Percentiles rank a stretch among this genome's conserved stretches.
phyloP scores from a whole-genome alignment of 257 asterid species.

The Cinchona pubescens region DNA sequence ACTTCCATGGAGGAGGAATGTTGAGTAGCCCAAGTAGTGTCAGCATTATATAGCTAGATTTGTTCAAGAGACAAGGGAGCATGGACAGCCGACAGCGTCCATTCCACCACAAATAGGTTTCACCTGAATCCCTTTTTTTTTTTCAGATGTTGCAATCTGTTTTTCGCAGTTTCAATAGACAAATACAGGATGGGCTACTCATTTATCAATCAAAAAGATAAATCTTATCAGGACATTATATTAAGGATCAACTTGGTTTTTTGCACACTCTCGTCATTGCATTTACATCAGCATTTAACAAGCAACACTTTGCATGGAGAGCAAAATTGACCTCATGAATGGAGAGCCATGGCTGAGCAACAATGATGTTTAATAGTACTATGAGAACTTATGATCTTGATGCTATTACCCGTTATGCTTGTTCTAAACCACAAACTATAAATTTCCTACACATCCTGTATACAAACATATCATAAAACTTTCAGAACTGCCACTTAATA shows the following conservation, averaged over 20 bases:
- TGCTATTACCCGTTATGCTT: neutral
- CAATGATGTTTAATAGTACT: neutral
- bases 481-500: neutral
- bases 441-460: neutral
- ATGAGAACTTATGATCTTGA: neutral
- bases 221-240: conserved; percentile 5
- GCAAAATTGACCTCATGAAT: neutral
- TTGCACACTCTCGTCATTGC: neutral
- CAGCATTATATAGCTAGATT: neutral
- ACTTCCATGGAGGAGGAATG: conserved; percentile 16
- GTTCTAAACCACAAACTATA: neutral
- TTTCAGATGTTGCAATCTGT: conserved; percentile 11
- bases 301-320: neutral
- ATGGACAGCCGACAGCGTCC: neutral
- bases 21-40: neutral
- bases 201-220: neutral
- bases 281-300: neutral
- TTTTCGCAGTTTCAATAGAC: conserved; percentile 12
- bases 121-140: neutral
- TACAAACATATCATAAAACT: neutral
- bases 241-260: neutral
- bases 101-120: neutral
- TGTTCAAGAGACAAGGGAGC: neutral
- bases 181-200: neutral
- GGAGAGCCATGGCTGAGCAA: neutral